Conservation (phyloP, 441 rosid genomes). For the Erodium moschatum region DNA sequence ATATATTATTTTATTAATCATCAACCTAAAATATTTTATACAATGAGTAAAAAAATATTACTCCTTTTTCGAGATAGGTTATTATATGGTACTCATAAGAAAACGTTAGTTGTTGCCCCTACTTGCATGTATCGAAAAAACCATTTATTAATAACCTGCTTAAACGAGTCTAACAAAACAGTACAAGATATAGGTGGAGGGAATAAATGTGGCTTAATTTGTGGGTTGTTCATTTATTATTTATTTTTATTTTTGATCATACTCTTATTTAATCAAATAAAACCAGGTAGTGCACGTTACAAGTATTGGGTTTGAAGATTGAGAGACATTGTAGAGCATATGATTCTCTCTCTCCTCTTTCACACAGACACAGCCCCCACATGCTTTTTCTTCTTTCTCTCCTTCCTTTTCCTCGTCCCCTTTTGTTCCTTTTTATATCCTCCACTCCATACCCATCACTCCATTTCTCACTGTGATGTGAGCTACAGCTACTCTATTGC, state of each 20-base stretch:
- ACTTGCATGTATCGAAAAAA: no score
- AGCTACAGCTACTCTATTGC: constrained; percentile 4
- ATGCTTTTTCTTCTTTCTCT: constrained; percentile 11
- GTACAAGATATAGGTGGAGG: constrained; percentile 19
- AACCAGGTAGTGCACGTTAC: neutral
- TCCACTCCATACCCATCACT: neutral
- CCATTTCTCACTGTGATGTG: constrained; percentile 1
- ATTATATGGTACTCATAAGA: neutral
- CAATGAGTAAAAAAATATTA: no score
- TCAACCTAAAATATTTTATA: no score
- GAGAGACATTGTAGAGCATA: constrained; percentile 9
- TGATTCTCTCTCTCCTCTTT: constrained; percentile 17
- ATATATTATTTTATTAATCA: no score
- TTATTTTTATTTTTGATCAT: neutral
- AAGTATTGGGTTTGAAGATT: neutral
- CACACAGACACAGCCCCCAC: constrained; percentile 21
- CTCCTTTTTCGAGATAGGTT: no score
- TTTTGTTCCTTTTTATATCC: neutral
- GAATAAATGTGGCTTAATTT: constrained; percentile 24
- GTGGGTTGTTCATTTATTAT: neutral
- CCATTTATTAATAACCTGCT: no score
- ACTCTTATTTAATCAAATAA: neutral
- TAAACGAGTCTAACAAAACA: neutral
- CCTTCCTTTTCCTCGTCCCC: constrained; percentile 16
- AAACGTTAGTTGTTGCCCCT: neutral